Conservation (phyloP, 164 flowering plant species). For the Warburgia ugandensis region DNA sequence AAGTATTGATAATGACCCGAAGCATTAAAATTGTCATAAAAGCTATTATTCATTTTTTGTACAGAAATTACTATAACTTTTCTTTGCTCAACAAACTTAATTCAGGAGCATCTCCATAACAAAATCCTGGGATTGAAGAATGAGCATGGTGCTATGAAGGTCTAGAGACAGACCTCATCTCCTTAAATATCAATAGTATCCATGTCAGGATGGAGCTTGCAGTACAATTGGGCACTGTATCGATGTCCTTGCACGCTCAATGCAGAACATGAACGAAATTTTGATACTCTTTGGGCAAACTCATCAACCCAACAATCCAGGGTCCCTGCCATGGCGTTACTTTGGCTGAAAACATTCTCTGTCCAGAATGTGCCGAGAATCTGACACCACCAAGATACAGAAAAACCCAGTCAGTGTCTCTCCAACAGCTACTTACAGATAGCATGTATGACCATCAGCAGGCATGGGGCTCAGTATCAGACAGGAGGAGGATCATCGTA, state of each 20-base stretch:
- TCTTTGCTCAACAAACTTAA: no score
- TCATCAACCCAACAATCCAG: slow-evolving; percentile 76
- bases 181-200: slow-evolving; percentile 64
- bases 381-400: slow-evolving; percentile 75
- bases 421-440: slow-evolving; percentile 72
- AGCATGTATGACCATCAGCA: slow-evolving; percentile 91
- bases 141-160: slow-evolving; percentile 69
- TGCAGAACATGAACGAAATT: slow-evolving; percentile 64
- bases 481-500: slow-evolving; percentile 48
- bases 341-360: slow-evolving; percentile 51
- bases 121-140: slow-evolving; percentile 46
- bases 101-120: slow-evolving; percentile 83
- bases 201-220: slow-evolving; percentile 79
- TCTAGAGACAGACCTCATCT: slow-evolving; percentile 80
- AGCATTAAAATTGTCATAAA: no score
- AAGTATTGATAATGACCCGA: no score
- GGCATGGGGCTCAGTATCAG: slow-evolving; percentile 68
- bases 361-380: slow-evolving; percentile 68
- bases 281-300: slow-evolving; percentile 65
- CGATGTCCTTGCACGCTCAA: slow-evolving; percentile 85
- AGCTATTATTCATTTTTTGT: no score
- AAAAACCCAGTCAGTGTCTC: slow-evolving; percentile 40
- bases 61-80: no score
- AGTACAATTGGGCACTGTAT: slow-evolving; percentile 69
- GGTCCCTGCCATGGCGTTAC: slow-evolving; percentile 61